Evolutionary conservation across 176 grass and related monocot genomes (phyloP), one percentile per base, ranked within the genome.

Genomic region (Hyparrhenia diplandra): DNA sequence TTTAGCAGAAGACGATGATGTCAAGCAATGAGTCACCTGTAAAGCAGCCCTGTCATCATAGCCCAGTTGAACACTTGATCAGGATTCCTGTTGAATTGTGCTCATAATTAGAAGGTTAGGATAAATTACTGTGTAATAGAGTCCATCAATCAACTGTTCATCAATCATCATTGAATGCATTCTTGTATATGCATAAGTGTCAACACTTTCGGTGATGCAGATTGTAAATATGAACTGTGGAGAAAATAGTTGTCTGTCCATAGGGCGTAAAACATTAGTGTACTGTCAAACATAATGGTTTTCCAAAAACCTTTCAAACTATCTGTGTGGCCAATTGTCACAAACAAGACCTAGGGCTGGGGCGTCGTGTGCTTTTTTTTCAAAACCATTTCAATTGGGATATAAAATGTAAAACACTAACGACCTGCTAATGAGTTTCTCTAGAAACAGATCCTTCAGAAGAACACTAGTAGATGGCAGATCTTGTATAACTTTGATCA

Each of bases 1-100:
- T n/a, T n/a, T n/a, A n/a, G n/a, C n/a, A n/a, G n/a, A n/a, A n/a
- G n/a, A n/a, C n/a, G n/a, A n/a, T n/a, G n/a, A n/a, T n/a, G n/a
- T n/a, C n/a, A n/a, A n/a, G n/a, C n/a, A n/a, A n/a, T n/a, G n/a
- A n/a, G n/a, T n/a, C n/a, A 99, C 96, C 80, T 95, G 92, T 81
- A 83, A 77, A 78, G 88, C 73, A 80, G 75, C 51, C 59, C 20
- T 90, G 32, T 90, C 92, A 63, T 99, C 82, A 93, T 88, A 86
- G 36, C 84, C 81, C 86, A 41, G 69, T 59, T 85, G 82, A 81
- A 87, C 77, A 62, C 80, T 95, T 27, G 82, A 83, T 89, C 79
- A 75, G 69, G 67, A 70, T 76, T 95, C 92, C 92, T 98, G 79
- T 35, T 45, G 30, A 64, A 57, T 43, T 64, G 25, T 25, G 46